Conservation (phyloP, 2,329 filamentous ascomycete genomes). For the Emergomyces orientalis region DNA sequence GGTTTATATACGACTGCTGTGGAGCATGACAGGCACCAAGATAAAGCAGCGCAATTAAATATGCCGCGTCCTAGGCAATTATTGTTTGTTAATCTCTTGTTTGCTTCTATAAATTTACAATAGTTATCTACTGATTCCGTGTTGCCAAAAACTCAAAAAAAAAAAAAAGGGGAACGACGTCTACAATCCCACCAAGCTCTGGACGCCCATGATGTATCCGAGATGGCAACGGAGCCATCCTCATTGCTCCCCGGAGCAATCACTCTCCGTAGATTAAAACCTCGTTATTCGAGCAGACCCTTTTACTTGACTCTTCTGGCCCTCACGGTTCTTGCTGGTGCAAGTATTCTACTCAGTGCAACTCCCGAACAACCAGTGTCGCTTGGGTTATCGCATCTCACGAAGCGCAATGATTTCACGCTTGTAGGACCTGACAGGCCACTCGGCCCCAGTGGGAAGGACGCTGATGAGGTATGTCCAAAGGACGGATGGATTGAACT, state of each 20-base stretch:
- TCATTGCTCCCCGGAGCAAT: conserved; percentile 3
- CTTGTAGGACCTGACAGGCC: background rate
- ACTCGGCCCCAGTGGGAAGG: background rate
- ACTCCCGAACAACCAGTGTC: background rate
- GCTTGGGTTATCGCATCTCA: conserved; percentile 10
- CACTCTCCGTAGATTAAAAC: conserved; percentile 15
- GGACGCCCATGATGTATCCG: conserved; percentile 24
- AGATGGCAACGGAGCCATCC: conserved; percentile 11
- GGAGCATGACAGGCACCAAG: too few species aligned
- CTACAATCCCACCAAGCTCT: background rate
- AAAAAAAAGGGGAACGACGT: too few species aligned
- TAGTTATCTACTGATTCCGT: background rate
- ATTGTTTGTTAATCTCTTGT: background rate
- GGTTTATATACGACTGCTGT: too few species aligned
- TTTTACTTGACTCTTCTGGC: conserved; percentile 40
- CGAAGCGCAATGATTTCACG: conserved; percentile 22
- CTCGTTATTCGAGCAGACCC: conserved; percentile 35
- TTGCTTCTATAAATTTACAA: background rate
- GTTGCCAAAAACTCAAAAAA: background rate
- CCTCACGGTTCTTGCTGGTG: conserved; percentile 25
- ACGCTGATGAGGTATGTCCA: conserved; percentile 12
- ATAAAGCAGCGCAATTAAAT: background rate
- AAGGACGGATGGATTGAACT: background rate
- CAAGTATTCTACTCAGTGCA: conserved; percentile 21
- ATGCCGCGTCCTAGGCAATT: background rate